These are phyloP conservation scores for Aspergillus carbonarius DNA, from an alignment of 2,329 filamentous ascomycete species.

Conservation along the genomic window DNA sequence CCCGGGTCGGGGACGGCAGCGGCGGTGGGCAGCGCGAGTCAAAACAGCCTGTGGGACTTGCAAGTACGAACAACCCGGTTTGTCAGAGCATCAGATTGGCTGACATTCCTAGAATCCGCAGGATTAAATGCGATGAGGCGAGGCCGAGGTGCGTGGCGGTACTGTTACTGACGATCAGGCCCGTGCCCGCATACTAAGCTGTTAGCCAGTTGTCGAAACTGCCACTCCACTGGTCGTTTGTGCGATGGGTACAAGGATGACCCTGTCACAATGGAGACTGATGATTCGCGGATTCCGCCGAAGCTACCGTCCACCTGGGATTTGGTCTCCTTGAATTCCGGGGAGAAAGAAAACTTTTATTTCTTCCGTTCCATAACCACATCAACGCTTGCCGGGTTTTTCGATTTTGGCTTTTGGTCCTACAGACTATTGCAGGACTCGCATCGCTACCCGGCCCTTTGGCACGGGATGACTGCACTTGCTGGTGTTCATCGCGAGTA, in stretches of 20 bases:
- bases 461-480: not conserved
- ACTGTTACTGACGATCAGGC: too few species aligned
- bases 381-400: not conserved
- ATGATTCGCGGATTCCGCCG: not conserved
- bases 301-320: not conserved
- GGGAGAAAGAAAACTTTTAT: not conserved
- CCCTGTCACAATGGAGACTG: not conserved
- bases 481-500: constrained; percentile 2
- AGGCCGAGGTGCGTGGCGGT: not conserved
- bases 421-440: not conserved
- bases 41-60: too few species aligned
- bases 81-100: not conserved
- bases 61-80: too few species aligned
- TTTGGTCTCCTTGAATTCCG: not conserved
- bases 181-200: not conserved
- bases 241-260: not conserved
- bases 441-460: not conserved
- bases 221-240: not conserved
- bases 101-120: not conserved
- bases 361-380: not conserved
- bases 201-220: not conserved
- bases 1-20: too few species aligned
- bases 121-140: not conserved
- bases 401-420: not conserved
- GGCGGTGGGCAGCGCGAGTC: too few species aligned